A percentile compares a stretch with the other conserved stretches of the same genome.
Conservation (phyloP, 2,329 filamentous ascomycete species). For the Raffaelea arxii region DNA sequence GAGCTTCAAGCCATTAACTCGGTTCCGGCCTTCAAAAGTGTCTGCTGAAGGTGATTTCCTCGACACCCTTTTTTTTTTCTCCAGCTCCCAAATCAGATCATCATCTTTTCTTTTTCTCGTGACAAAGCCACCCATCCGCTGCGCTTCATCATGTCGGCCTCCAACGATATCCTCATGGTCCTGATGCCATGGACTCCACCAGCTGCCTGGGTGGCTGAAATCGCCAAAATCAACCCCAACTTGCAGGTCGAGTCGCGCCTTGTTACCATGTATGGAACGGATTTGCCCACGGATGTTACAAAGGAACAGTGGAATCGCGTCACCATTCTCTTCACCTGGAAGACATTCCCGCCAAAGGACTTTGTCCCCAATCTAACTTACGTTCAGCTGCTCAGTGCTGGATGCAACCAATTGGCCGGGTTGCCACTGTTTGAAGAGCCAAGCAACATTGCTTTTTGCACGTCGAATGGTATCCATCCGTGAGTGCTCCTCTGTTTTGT, state of each 20-base stretch:
- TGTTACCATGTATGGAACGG: too few species aligned
- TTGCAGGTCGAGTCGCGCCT: constrained; percentile 26
- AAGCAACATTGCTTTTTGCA: constrained; percentile 27
- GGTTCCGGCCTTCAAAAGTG: too few species aligned
- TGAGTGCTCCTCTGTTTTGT: too few species aligned
- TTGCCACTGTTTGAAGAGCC: constrained; percentile 24
- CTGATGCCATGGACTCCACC: constrained; percentile 21
- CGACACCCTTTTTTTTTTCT: too few species aligned
- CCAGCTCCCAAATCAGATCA: too few species aligned
- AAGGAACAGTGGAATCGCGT: constrained; percentile 26
- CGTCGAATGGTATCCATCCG: constrained; percentile 29
- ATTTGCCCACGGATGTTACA: constrained; percentile 14
- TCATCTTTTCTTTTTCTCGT: too few species aligned
- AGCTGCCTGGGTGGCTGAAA: constrained; percentile 23
- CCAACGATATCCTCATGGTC: constrained; percentile 30
- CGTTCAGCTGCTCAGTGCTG: constrained; percentile 32
- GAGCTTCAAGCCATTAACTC: too few species aligned
- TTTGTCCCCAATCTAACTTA: constrained; percentile 26
- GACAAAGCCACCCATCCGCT: too few species aligned
- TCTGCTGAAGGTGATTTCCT: constrained; percentile 19
- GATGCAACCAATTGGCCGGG: constrained; percentile 29
- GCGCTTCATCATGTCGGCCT: too few species aligned
- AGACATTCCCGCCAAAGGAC: constrained; percentile 22
- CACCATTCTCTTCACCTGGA: constrained; percentile 26
- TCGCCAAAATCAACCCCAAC: constrained; percentile 24